Percentiles rank a stretch among this genome's conserved stretches.
Conservation (phyloP, 2,329 filamentous ascomycete species). For the Periconia sp. region DNA sequence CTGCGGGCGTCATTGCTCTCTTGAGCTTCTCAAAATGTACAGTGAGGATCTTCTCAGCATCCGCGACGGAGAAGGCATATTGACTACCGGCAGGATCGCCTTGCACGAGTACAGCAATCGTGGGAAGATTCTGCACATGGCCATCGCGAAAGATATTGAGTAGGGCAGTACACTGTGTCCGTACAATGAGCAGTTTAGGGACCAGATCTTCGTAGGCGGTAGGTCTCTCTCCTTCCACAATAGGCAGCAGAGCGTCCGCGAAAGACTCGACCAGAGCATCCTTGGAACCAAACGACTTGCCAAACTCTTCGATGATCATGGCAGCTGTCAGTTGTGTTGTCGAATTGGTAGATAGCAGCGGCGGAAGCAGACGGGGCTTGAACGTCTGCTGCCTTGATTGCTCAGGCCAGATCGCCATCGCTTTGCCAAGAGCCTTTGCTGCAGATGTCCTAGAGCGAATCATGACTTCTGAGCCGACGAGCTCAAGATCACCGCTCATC, state of each 20-base stretch:
- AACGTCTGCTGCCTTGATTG: conserved; percentile 66
- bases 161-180: conserved; percentile 89
- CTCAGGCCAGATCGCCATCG: conserved; percentile 78
- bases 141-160: conserved; percentile 86
- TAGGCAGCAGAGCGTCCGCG: conserved; percentile 68
- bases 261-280: conserved; percentile 64
- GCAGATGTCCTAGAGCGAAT: conserved; percentile 89
- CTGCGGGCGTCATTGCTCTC: conserved; percentile 85
- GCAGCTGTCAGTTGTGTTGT: conserved; percentile 85
- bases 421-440: conserved; percentile 81
- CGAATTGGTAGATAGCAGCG: conserved; percentile 75
- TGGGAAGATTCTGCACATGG: conserved; percentile 68
- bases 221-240: conserved; percentile 83
- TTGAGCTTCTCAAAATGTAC: conserved; percentile 88
- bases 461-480: conserved; percentile 88
- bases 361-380: conserved; percentile 68
- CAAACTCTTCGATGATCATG: conserved; percentile 88
- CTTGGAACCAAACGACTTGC: conserved; percentile 58
- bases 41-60: conserved; percentile 85
- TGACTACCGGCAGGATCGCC: conserved; percentile 91
- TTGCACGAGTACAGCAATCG: conserved; percentile 88
- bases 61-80: conserved; percentile 85
- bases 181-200: conserved; percentile 85
- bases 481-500: conserved; percentile 94
- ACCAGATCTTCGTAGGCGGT: conserved; percentile 87